Base-by-base conservation (phyloP, 2,329 filamentous ascomycete species). In the Pochonia chlamydosporia region DNA sequence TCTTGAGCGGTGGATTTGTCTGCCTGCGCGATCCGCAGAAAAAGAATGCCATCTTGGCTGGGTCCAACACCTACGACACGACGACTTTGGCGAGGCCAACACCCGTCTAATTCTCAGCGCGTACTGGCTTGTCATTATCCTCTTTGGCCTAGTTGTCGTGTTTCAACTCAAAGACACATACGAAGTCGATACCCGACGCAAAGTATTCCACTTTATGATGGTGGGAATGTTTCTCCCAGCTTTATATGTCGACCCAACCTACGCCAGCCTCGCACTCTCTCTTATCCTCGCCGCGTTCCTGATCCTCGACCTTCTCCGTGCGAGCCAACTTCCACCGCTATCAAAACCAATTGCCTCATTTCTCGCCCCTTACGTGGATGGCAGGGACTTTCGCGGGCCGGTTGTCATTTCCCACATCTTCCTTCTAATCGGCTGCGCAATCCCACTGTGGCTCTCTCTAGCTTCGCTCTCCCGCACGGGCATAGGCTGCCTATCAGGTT, bases 181-280 rank as follows among this genome's bases (percentile, higher is more conserved):
- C 55, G 91, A 96, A 67, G 92, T 99, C 40, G 93, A 99, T 67
- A 99, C 93, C 1, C 81, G 93, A 43, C 83, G 93, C 43, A 99
- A 99, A 66, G 88, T 97, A 21, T 99, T 99, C 64, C 93, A 99
- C 65, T 95, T 95, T 56, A 96, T 92, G 78, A 97, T 97, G 87
- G 92, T 97, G 7, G 82, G 83, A 47, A 96, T 99, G 89, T 84
- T 99, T 47, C 75, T 97, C 2, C 91, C 93, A 0, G 82, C 88
- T 1, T 87, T 85, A 2, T 96, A 83, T 62, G 71, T 97, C 53
- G 93, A 99, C 63, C 92, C 93, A 1, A 76, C 84, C 35, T 97
- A 89, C 64, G 83, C 84, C 43, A 81, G 87, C 1, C 73, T 99
- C 11, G 89, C 90, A 0, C 74, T 97, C n/a, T 75, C 78, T 0